Evolutionary conservation across 441 rosid genomes (phyloP).

Genomic region (Populus hybrid): DNA sequence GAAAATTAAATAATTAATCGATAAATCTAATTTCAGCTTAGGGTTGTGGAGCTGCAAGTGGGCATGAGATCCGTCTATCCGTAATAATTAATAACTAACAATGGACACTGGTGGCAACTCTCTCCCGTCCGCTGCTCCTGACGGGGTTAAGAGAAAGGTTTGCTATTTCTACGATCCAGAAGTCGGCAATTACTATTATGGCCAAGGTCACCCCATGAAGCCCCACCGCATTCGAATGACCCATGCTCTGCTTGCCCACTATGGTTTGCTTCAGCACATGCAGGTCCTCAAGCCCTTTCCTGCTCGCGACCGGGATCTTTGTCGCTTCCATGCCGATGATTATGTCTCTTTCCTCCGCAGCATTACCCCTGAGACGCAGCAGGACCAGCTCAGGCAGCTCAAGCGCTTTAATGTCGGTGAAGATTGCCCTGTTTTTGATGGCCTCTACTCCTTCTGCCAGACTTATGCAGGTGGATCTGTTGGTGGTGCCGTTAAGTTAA

Average conservation of each 20-base stretch:
- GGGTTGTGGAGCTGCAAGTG: too few species aligned
- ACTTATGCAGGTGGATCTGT: conserved; percentile 80
- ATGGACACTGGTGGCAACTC: conserved; percentile 54
- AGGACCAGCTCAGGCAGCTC: conserved; percentile 50
- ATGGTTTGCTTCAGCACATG: conserved; percentile 53
- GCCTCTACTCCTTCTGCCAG: conserved; percentile 65
- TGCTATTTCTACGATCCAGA: conserved; percentile 61
- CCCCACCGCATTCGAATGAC: conserved; percentile 82
- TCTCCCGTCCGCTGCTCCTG: conserved; percentile 46
- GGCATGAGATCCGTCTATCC: not conserved
- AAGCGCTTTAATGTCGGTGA: conserved; percentile 63
- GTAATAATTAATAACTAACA: not conserved
- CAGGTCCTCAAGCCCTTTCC: conserved; percentile 48
- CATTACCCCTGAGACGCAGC: conserved; percentile 52
- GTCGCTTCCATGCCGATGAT: conserved; percentile 55
- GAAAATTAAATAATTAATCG: too few species aligned
- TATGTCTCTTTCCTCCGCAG: conserved; percentile 43
- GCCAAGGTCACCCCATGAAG: conserved; percentile 72
- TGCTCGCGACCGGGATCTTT: conserved; percentile 49
- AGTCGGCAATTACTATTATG: conserved; percentile 25
- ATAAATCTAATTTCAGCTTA: too few species aligned
- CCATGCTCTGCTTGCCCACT: conserved; percentile 69
- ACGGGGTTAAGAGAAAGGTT: conserved; percentile 56
- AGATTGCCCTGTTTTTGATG: conserved; percentile 78
- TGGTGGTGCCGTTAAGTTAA: conserved; percentile 53